These are phyloP conservation scores for Didymellaceae sp. DNA, from an alignment of 2,329 filamentous ascomycete species.

Conservation along the genomic window DNA sequence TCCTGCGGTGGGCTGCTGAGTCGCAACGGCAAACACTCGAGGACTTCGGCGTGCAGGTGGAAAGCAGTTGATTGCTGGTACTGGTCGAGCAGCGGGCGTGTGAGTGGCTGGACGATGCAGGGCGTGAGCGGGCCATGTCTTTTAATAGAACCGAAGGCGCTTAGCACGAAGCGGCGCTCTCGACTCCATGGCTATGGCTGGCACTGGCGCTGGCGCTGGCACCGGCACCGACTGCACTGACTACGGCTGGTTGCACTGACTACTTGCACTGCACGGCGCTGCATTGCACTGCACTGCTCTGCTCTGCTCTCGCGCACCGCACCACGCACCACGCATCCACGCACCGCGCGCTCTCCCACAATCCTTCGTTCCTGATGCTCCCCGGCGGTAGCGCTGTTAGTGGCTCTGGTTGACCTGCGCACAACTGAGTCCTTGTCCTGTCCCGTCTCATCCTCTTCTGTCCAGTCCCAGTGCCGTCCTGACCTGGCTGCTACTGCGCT, in stretches of 20 bases:
- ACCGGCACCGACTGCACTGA: no score
- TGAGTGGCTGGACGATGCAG: constrained; percentile 8
- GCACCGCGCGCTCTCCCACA: constrained; percentile 4
- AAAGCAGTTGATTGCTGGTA: constrained; percentile 11
- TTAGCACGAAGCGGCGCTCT: constrained; percentile 2
- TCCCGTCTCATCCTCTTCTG: no score
- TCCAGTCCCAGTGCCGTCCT: no score
- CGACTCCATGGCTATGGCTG: background rate
- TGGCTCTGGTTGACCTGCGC: constrained; percentile 6
- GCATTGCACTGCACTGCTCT: no score
- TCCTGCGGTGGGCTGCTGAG: no score
- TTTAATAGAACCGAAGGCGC: background rate
- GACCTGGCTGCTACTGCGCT: background rate
- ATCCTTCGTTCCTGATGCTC: constrained; percentile 11
- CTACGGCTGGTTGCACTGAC: no score
- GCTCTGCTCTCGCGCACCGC: no score
- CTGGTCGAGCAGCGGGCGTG: background rate
- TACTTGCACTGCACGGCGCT: no score
- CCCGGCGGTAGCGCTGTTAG: constrained; percentile 3
- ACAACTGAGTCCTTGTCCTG: no score
- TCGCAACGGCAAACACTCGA: background rate
- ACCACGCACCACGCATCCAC: constrained; percentile 3
- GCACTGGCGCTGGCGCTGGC: constrained; percentile 1
- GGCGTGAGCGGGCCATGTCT: background rate
- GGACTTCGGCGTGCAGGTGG: background rate